Percentiles rank a stretch among this genome's conserved stretches.
Conservation (phyloP, 78 protist genomes). For the Guillardia theta region DNA sequence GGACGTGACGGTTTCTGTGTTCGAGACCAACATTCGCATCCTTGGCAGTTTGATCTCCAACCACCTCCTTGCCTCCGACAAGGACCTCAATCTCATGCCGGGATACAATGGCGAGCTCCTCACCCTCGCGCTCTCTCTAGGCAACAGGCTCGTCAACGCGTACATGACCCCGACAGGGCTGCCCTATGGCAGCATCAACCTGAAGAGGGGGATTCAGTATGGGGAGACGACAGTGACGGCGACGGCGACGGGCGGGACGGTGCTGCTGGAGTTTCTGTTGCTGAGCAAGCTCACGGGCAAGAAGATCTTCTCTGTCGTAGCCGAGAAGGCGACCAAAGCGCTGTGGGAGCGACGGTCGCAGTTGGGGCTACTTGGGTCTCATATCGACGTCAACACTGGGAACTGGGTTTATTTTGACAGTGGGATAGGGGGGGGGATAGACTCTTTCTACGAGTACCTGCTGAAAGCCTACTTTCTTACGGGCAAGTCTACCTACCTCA, state of each 20-base stretch:
- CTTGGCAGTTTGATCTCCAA: slow-evolving; percentile 83
- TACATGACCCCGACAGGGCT: slow-evolving; percentile 86
- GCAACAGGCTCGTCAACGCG: slow-evolving; percentile 77
- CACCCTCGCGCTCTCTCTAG: slow-evolving; percentile 78
- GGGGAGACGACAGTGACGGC: slow-evolving; percentile 54
- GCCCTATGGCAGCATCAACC: slow-evolving; percentile 84
- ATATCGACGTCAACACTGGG: slow-evolving; percentile 70
- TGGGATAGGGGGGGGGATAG: slow-evolving; percentile 66
- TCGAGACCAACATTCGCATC: slow-evolving; percentile 68
- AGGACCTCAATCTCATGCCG: neutral
- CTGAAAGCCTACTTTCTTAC: slow-evolving; percentile 59
- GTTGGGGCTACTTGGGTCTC: slow-evolving; percentile 74
- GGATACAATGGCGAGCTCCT: slow-evolving; percentile 66
- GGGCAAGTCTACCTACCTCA: slow-evolving; percentile 1
- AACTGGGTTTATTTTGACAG: slow-evolving; percentile 73
- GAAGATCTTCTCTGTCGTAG: neutral
- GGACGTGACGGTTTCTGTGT: neutral
- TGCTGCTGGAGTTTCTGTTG: slow-evolving; percentile 78
- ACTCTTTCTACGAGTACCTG: slow-evolving; percentile 87
- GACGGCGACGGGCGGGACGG: slow-evolving; percentile 47
- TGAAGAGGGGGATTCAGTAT: slow-evolving; percentile 66
- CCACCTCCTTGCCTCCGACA: slow-evolving; percentile 47
- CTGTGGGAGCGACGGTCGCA: neutral
- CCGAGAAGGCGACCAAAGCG: neutral
- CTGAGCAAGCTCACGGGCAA: slow-evolving; percentile 60